Conservation (phyloP, 169 alveolate species). For the Plasmodium gaboni region DNA sequence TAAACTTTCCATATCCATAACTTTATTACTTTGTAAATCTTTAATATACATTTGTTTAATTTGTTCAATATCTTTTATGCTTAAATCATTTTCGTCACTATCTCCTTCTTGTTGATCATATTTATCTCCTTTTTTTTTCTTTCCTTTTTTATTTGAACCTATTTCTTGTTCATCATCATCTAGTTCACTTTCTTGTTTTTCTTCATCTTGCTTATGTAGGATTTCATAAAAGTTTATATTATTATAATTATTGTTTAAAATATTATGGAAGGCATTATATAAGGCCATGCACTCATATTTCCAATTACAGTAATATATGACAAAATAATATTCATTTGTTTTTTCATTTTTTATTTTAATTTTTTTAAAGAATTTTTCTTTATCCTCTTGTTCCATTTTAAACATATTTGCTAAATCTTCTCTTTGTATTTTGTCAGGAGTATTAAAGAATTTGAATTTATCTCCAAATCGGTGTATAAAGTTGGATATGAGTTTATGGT, state of each 20-base stretch:
- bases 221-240: slow-evolving; percentile 47
- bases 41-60: slow-evolving; percentile 70
- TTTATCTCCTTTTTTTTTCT: not conserved
- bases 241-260: slow-evolving; percentile 49
- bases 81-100: slow-evolving; percentile 7
- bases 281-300: slow-evolving; percentile 74
- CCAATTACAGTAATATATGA: slow-evolving; percentile 74
- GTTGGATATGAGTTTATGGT: slow-evolving; percentile 22
- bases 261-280: slow-evolving; percentile 61
- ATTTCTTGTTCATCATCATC: not conserved
- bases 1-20: slow-evolving; percentile 42
- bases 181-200: not conserved
- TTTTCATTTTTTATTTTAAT: slow-evolving; percentile 59
- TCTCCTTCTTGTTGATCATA: slow-evolving; percentile 3
- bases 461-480: slow-evolving; percentile 65
- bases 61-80: slow-evolving; percentile 30
- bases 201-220: slow-evolving; percentile 11
- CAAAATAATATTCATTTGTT: slow-evolving; percentile 69
- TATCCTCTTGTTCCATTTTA: slow-evolving; percentile 69
- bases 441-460: slow-evolving; percentile 64
- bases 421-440: slow-evolving; percentile 59
- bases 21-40: slow-evolving; percentile 55
- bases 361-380: slow-evolving; percentile 59
- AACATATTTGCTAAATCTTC: slow-evolving; percentile 74
- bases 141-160: not conserved